phyloP scores from a whole-genome alignment of 768 basidiomycete species.

The Podaxis pistillaris region DNA sequence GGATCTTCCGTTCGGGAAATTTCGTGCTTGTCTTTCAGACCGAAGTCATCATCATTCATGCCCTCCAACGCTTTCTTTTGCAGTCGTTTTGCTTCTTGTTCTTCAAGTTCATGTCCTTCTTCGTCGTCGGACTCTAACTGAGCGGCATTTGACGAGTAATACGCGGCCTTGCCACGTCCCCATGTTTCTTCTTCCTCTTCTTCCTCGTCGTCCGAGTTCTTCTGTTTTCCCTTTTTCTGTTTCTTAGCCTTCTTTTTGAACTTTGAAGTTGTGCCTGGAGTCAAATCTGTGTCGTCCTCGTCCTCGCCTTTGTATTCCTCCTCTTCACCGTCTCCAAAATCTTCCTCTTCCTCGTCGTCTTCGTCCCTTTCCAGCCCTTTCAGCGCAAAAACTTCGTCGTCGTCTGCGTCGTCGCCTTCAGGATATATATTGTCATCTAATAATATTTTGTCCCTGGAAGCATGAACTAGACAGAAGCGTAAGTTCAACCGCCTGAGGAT shows the following conservation, averaged over 20 bases:
- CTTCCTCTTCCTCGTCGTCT: slow-evolving; percentile 41
- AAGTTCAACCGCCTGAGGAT: slow-evolving; percentile 1
- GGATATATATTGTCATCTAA: slow-evolving; percentile 58
- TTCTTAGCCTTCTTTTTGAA: slow-evolving; percentile 29
- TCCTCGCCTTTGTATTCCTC: slow-evolving; percentile 34
- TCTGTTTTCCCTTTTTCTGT: slow-evolving; percentile 26
- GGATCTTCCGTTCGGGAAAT: slow-evolving; percentile 25
- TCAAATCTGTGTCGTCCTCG: slow-evolving; percentile 35
- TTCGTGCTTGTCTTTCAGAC: slow-evolving; percentile 63
- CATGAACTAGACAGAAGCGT: slow-evolving; percentile 53
- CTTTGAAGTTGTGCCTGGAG: slow-evolving; percentile 20
- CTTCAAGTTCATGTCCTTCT: slow-evolving; percentile 85
- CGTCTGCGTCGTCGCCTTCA: slow-evolving; percentile 55
- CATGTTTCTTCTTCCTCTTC: slow-evolving; percentile 70
- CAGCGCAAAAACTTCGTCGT: slow-evolving; percentile 82
- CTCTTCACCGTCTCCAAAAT: slow-evolving; percentile 27
- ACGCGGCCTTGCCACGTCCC: slow-evolving; percentile 77
- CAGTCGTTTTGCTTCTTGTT: slow-evolving; percentile 79
- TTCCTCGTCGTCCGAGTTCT: slow-evolving; percentile 29
- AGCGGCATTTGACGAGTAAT: slow-evolving; percentile 85
- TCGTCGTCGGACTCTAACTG: slow-evolving; percentile 84
- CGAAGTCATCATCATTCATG: slow-evolving; percentile 81
- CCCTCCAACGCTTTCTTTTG: slow-evolving; percentile 73
- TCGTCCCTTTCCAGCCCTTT: slow-evolving; percentile 55
- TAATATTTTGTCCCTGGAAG: slow-evolving; percentile 71